A percentile compares a stretch with the other conserved stretches of the same genome.
These are phyloP conservation scores for Crucibulum laeve DNA, from an alignment of 768 basidiomycete genomes.

Conservation along the genomic window DNA sequence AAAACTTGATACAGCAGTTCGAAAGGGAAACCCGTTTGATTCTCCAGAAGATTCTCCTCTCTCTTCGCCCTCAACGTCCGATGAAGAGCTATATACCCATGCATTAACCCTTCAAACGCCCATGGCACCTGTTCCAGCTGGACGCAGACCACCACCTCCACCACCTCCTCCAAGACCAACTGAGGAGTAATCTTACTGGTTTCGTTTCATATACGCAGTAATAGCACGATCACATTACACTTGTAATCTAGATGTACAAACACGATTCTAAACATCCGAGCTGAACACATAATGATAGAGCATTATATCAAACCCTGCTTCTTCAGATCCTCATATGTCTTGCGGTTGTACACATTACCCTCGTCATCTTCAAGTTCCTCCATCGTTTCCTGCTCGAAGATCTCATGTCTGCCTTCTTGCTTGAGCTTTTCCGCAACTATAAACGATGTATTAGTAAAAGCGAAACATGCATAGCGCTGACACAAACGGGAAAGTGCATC, in stretches of 20 bases:
- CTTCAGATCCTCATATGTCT: slow-evolving; percentile 97
- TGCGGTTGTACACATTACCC: slow-evolving; percentile 96
- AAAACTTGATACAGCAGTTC: slow-evolving; percentile 20
- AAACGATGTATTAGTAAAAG: slow-evolving; percentile 1
- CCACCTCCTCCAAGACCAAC: slow-evolving; percentile 33
- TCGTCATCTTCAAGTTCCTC: slow-evolving; percentile 98
- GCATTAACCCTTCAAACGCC: slow-evolving; percentile 70
- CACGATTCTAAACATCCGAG: not conserved
- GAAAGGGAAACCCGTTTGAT: slow-evolving; percentile 67
- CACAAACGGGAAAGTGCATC: slow-evolving; percentile 90
- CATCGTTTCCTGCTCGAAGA: slow-evolving; percentile 91
- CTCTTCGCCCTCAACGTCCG: slow-evolving; percentile 77
- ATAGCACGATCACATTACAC: too few species aligned
- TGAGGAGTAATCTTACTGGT: not conserved
- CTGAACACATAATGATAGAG: not conserved
- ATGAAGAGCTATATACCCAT: slow-evolving; percentile 79
- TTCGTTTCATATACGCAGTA: too few species aligned
- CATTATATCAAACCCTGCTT: slow-evolving; percentile 85
- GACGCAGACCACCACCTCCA: slow-evolving; percentile 38
- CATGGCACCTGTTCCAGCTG: slow-evolving; percentile 54
- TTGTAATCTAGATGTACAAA: not conserved
- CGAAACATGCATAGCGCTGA: not conserved
- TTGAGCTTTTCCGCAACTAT: slow-evolving; percentile 96
- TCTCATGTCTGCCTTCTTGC: slow-evolving; percentile 92
- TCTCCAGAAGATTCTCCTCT: slow-evolving; percentile 59